phyloP scores from a whole-genome alignment of 2,329 filamentous ascomycete genomes.

The Fusarium sp. region DNA sequence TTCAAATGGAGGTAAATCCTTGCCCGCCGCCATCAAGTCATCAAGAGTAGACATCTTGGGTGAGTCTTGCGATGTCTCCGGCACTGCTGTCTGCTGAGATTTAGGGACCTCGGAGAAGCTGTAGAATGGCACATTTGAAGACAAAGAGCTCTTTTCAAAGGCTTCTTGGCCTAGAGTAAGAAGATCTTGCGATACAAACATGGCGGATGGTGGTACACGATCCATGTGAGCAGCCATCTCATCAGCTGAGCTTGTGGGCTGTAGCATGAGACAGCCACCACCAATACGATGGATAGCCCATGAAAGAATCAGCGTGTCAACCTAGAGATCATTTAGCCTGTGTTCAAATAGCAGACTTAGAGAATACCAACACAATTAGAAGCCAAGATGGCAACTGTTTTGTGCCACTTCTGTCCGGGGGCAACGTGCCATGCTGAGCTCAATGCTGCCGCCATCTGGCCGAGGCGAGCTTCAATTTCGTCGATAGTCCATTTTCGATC shows the following conservation, averaged over 20 bases:
- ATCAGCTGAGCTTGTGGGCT: conserved; percentile 15
- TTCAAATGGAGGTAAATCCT: background rate
- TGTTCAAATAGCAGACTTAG: background rate
- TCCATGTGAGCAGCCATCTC: conserved; percentile 15
- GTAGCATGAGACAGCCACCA: conserved; percentile 11
- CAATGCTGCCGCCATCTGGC: conserved; percentile 11
- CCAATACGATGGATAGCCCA: conserved; percentile 15
- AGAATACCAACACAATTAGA: conserved; percentile 8
- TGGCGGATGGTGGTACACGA: conserved; percentile 11
- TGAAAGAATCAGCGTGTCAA: conserved; percentile 10
- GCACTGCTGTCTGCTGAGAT: conserved; percentile 2
- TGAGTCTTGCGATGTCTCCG: conserved; percentile 1
- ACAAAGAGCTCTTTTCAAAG: conserved; percentile 8
- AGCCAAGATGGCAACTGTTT: conserved; percentile 12
- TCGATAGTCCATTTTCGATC: conserved; percentile 16
- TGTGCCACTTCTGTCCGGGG: conserved; percentile 11
- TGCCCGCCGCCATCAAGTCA: conserved; percentile 1
- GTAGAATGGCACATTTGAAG: conserved; percentile 12
- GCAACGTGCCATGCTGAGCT: conserved; percentile 11
- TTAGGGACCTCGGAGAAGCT: conserved; percentile 4
- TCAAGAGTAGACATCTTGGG: conserved; percentile 8
- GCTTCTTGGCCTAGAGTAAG: conserved; percentile 6
- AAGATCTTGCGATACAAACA: conserved; percentile 11
- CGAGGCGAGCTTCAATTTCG: conserved; percentile 11
- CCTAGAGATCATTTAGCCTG: background rate